Evolutionary conservation across 1,284 basidiomycete species (phyloP).

Genomic region (Cerrena zonata): DNA sequence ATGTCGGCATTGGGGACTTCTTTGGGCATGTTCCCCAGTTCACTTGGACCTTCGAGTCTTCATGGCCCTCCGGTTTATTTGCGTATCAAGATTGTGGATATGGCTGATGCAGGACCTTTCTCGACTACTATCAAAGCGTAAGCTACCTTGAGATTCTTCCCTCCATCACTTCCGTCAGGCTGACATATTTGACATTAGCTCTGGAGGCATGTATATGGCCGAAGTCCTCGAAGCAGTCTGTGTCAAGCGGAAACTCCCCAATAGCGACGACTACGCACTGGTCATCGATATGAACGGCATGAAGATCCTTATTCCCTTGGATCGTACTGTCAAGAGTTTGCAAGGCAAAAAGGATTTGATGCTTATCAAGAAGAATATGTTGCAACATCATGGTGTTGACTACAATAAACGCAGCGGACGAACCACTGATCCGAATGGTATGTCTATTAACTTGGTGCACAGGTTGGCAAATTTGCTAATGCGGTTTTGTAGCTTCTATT

Average conservation of each 20-base stretch:
- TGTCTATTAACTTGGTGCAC: slow-evolving; percentile 17
- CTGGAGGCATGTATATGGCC: slow-evolving; percentile 94
- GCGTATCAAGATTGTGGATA: slow-evolving; percentile 71
- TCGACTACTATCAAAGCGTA: slow-evolving; percentile 86
- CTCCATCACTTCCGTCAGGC: no score
- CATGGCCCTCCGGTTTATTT: slow-evolving; percentile 78
- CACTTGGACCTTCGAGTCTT: slow-evolving; percentile 58
- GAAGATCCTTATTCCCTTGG: slow-evolving; percentile 84
- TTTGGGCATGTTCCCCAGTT: slow-evolving; percentile 49
- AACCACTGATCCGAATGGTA: slow-evolving; percentile 88
- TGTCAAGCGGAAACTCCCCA: slow-evolving; percentile 63
- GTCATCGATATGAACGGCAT: slow-evolving; percentile 61
- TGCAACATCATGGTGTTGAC: slow-evolving; percentile 65
- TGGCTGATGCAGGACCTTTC: slow-evolving; percentile 73
- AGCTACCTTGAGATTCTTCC: slow-evolving; percentile 25
- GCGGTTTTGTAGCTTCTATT: slow-evolving; percentile 67
- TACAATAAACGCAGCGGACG: slow-evolving; percentile 52
- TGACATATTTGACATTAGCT: slow-evolving; percentile 46
- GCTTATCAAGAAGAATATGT: slow-evolving; percentile 74
- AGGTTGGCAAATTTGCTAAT: slow-evolving; percentile 3
- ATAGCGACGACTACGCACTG: slow-evolving; percentile 80
- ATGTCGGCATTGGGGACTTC: slow-evolving; percentile 37
- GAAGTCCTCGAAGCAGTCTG: slow-evolving; percentile 88
- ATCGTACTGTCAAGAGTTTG: slow-evolving; percentile 90
- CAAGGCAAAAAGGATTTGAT: slow-evolving; percentile 83